A percentile compares a stretch with the other conserved stretches of the same genome.
These are phyloP conservation scores for Yamadazyma akitaensis DNA, from an alignment of 805 yeast species.

Conservation along the genomic window DNA sequence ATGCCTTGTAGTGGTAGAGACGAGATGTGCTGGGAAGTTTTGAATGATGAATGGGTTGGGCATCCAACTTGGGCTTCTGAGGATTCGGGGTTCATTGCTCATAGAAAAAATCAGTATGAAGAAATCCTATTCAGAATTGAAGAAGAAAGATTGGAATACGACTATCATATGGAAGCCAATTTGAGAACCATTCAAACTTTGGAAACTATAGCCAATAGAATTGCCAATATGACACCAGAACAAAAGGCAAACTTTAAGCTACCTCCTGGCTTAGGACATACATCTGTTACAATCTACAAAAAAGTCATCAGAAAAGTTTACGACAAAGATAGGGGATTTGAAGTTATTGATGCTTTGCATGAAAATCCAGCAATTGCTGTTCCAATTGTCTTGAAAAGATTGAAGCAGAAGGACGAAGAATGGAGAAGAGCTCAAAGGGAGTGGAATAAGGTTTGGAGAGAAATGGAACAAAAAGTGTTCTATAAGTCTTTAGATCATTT, in stretches of 20 bases:
- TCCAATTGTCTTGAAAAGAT: conserved; percentile 85
- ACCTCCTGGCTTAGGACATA: conserved; percentile 92
- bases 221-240: conserved; percentile 88
- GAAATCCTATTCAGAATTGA: conserved; percentile 92
- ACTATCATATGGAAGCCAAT: conserved; percentile 91
- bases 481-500: conserved; percentile 92
- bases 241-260: conserved; percentile 83
- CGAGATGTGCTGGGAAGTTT: conserved; percentile 98
- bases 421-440: conserved; percentile 98
- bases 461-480: conserved; percentile 91
- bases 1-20: conserved; percentile 99
- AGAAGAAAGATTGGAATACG: conserved; percentile 97
- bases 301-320: conserved; percentile 90
- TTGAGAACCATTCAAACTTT: conserved; percentile 91
- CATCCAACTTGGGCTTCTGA: conserved; percentile 99
- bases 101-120: conserved; percentile 95
- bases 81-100: conserved; percentile 98
- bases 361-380: conserved; percentile 94
- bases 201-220: conserved; percentile 91
- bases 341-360: conserved; percentile 92
- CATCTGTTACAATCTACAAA: conserved; percentile 86
- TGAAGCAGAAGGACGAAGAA: conserved; percentile 97
- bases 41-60: conserved; percentile 98
- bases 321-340: conserved; percentile 92
- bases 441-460: conserved; percentile 99